phyloP scores from a whole-genome alignment of 331 rosid genomes.

The Malus hybrid region DNA sequence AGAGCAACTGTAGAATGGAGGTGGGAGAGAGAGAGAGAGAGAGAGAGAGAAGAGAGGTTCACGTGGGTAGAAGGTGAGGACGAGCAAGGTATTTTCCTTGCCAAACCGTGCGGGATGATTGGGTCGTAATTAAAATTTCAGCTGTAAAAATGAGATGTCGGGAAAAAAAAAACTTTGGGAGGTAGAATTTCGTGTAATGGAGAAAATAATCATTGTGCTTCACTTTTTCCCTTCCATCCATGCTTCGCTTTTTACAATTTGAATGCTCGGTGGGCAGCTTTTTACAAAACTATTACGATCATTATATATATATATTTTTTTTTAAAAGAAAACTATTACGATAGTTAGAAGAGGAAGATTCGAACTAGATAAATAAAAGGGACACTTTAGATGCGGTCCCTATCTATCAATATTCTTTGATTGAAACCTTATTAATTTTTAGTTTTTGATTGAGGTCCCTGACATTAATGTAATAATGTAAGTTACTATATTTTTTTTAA shows the following conservation, averaged over 20 bases:
- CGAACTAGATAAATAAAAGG: too few relatives aligned
- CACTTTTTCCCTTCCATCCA: conserved; percentile 1
- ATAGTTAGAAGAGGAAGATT: too few relatives aligned
- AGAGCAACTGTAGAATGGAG: neutral
- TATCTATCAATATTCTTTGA: too few relatives aligned
- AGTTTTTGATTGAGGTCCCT: too few relatives aligned
- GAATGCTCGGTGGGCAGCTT: neutral
- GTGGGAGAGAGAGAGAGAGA: neutral
- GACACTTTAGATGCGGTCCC: too few relatives aligned
- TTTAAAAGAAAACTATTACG: too few relatives aligned
- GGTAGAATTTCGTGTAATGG: conserved; percentile 17
- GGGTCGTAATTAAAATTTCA: conserved; percentile 31
- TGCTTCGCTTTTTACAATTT: neutral
- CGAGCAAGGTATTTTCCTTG: neutral
- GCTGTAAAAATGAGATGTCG: conserved; percentile 13
- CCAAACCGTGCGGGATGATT: conserved; percentile 29
- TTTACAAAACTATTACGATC: too few relatives aligned
- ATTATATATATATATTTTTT: too few relatives aligned
- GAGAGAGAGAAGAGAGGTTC: neutral
- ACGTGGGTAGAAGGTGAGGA: conserved; percentile 35
- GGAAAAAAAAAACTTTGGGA: neutral
- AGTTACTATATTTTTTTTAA: too few relatives aligned
- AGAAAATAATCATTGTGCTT: conserved; percentile 23
- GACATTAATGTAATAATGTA: too few relatives aligned
- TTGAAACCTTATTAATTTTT: too few relatives aligned